Evolutionary conservation across 371 early-diverging fungal species (phyloP).

Genomic region (Actinomucor elegans): DNA sequence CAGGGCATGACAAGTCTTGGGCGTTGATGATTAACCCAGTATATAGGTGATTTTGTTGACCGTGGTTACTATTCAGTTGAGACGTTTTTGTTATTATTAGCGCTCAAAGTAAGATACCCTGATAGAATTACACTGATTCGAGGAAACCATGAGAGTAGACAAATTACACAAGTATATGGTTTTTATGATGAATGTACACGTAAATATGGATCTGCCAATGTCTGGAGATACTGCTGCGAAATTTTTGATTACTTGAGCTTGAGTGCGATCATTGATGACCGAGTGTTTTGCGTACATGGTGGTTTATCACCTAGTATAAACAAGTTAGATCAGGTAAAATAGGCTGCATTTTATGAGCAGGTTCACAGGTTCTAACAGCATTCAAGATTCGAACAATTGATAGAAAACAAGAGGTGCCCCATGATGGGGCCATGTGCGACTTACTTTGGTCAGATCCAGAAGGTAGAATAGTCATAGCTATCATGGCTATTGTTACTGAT

Average conservation of each 20-base stretch:
- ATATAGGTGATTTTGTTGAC: constrained; percentile 98
- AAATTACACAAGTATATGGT: constrained; percentile 99
- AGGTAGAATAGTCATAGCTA: constrained; percentile 33
- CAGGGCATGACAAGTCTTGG: too few species aligned
- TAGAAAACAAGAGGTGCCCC: constrained; percentile 98
- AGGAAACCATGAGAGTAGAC: constrained; percentile 98
- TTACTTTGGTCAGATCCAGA: constrained; percentile 99
- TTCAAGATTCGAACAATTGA: constrained; percentile 91
- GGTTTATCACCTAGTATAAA: constrained; percentile 94
- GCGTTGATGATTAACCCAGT: too few species aligned
- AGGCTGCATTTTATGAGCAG: too few species aligned
- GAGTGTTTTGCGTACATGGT: constrained; percentile 98
- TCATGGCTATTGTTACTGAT: not conserved
- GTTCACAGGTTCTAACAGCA: too few species aligned
- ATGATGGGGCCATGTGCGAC: constrained; percentile 99
- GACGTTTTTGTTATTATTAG: constrained; percentile 96
- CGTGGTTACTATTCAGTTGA: constrained; percentile 99
- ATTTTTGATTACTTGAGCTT: constrained; percentile 97
- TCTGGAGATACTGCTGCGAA: constrained; percentile 98
- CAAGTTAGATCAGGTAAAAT: constrained; percentile 88
- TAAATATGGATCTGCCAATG: constrained; percentile 96
- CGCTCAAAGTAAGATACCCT: constrained; percentile 95
- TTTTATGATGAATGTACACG: constrained; percentile 99
- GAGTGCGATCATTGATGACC: constrained; percentile 92
- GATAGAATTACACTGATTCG: constrained; percentile 96